Base-by-base conservation (phyloP, 345 rosid genomes). In the Combretum micranthum region DNA sequence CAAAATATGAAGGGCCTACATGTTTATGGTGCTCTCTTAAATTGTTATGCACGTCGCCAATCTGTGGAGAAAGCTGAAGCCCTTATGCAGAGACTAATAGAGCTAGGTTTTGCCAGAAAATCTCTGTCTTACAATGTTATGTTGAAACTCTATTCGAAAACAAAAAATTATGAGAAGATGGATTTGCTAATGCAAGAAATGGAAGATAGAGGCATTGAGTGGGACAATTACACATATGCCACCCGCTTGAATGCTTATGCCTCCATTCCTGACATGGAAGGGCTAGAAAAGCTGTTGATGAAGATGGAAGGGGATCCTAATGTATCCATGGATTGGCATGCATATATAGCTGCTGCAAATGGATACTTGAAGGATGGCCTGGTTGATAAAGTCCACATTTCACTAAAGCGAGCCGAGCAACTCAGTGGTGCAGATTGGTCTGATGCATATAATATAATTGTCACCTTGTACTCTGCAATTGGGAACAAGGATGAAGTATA, bases 211-310 rank as follows among this genome's bases (percentile, higher is more conserved):
- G 75, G 81, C 15, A 56, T 81, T 15, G 45, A 52, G 16, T 64
- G 50, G 12, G 80, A 80, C 25, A 56, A 15, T 11, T 68, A 55
- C 69, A 78, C 90, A 0, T 67, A 61, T 43, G 73, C 55, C 74
- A 83, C 72, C 44, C 64, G 68, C 59, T 50, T 86, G 25, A 80
- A 77, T 62, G 88, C 90, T 12, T 83, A 77, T 60, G 78, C 63
- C 13, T 64, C 72, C 8, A 23, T 67, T 51, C 67, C 77, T 10
- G 68, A 83, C 46, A 9, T 82, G 0, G 79, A 75, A 55, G 82
- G 70, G 39, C 75, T 86, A 85, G 79, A 82, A 68, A 77, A 80
- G 55, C 67, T 78, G 68, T 60, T 82, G 9, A 50, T 19, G 63
- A 67, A 50, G 63, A 75, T 79, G 71, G 85, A 82, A 71, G 59